Conservation (phyloP, 305 asterid species). For the Ruellia speciosa region DNA sequence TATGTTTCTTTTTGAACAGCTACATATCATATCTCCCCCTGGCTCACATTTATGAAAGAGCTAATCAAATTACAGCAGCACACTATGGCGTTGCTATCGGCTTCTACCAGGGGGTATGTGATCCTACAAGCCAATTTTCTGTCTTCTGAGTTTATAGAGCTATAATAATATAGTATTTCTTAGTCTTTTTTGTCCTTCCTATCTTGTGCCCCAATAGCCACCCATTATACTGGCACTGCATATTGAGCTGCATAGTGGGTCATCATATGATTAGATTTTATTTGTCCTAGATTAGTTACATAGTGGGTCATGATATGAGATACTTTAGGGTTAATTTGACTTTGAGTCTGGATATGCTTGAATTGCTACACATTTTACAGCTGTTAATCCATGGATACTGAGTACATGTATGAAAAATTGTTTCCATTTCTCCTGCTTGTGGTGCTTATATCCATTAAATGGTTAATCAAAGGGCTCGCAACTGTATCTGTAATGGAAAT, state of each 20-base stretch:
- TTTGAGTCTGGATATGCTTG: too few relatives aligned
- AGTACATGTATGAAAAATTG: constrained; percentile 3
- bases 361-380: too few relatives aligned
- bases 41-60: constrained; percentile 98
- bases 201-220: too few relatives aligned
- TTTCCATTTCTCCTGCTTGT: constrained; percentile 1
- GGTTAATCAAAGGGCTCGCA: constrained; percentile 7
- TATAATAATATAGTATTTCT: too few relatives aligned
- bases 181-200: too few relatives aligned
- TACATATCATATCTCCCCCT: constrained; percentile 93
- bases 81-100: constrained; percentile 82
- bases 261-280: too few relatives aligned
- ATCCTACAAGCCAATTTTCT: constrained; percentile 10
- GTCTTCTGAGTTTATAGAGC: constrained; percentile 1
- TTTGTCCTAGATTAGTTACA: too few relatives aligned
- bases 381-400: neutral
- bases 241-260: too few relatives aligned
- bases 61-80: constrained; percentile 54
- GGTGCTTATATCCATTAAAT: constrained; percentile 8
- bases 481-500: neutral
- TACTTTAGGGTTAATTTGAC: too few relatives aligned
- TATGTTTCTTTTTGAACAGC: constrained; percentile 33
- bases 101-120: constrained; percentile 92
- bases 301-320: too few relatives aligned
- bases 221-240: too few relatives aligned